Base-by-base conservation (phyloP, 768 basidiomycete species). In the Mycena haematopus region DNA sequence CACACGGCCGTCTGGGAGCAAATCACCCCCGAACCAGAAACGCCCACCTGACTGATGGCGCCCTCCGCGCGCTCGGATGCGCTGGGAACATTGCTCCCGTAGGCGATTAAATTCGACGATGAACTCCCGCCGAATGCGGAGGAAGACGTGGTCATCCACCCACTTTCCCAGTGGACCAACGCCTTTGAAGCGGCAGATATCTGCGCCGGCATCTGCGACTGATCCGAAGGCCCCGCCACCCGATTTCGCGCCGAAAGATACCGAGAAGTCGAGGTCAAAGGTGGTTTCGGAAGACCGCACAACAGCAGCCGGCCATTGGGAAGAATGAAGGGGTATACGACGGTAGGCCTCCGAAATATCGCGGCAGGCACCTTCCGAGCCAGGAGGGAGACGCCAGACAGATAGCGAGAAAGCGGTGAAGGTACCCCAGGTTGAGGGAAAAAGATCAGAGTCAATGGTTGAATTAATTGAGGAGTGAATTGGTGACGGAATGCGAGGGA, bases 231-330 rank as follows among this genome's bases (percentile, higher is more conserved):
- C 57, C 0, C 62, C 62, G 17, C 44, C 6, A 1, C 62, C 62
- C 6, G 62, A 58, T 15, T 13, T 9, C 1, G 35, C 50, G 6
- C 69, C 69, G 47, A 70, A 70, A 6, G 42, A 46, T 0, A 61
- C 52, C 1, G 60, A 63, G 24, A 62, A 38, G 25, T 65, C 54
- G 14, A 68, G 58, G 19, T 50, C 58, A 7, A 35, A 54, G n/a
- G n/a, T n/a, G n/a, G n/a, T n/a, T 0, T 62, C 60, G 2, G 46
- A 35, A 0, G 76, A 33, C 0, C 69, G 58, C 0, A 81, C 67
- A 0, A 80, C 74, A 0, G 71, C 27, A 0, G 70, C 76, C 0
- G 77, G 77, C 79, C 78, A 82, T 40, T 81, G 80, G 0, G 66
- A 66, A n/a, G n/a, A n/a, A n/a, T n/a, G n/a, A n/a, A n/a, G 36